Percentiles rank a stretch among this genome's conserved stretches.
These are phyloP conservation scores for Digitaria exilis DNA, from an alignment of 202 grass and related monocot genomes.

Conservation along the genomic window DNA sequence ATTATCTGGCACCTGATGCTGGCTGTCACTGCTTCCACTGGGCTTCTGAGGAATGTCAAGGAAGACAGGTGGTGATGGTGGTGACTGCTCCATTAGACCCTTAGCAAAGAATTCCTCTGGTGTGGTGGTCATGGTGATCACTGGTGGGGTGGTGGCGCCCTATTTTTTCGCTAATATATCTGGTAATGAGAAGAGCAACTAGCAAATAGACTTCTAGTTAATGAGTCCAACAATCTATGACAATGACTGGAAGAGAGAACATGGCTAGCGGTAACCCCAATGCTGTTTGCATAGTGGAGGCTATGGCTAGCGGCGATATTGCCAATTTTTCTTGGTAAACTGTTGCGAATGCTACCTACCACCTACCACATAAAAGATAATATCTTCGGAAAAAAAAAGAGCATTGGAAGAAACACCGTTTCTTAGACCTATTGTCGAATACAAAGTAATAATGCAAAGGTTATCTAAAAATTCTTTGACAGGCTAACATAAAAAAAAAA, in stretches of 20 bases:
- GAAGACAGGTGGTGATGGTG: conserved; percentile 26
- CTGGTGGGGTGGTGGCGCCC: neutral
- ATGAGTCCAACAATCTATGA: neutral
- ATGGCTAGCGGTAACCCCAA: neutral
- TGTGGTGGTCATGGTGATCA: no score
- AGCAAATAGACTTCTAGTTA: neutral
- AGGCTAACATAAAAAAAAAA: neutral
- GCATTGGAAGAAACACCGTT: neutral
- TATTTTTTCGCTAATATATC: neutral
- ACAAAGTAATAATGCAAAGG: neutral
- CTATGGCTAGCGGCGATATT: neutral
- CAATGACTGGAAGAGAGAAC: neutral
- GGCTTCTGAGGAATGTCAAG: neutral
- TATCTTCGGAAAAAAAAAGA: neutral
- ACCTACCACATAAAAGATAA: neutral
- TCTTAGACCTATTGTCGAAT: neutral
- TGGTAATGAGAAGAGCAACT: neutral
- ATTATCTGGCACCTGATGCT: conserved; percentile 1
- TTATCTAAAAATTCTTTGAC: neutral
- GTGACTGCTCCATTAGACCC: neutral
- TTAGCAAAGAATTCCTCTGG: conserved; percentile 36
- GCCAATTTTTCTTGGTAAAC: neutral
- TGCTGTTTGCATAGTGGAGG: neutral
- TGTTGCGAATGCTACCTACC: neutral
- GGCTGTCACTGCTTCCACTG: neutral